Conservation (phyloP, 2,329 filamentous ascomycete species). For the Penicillium frequentans region DNA sequence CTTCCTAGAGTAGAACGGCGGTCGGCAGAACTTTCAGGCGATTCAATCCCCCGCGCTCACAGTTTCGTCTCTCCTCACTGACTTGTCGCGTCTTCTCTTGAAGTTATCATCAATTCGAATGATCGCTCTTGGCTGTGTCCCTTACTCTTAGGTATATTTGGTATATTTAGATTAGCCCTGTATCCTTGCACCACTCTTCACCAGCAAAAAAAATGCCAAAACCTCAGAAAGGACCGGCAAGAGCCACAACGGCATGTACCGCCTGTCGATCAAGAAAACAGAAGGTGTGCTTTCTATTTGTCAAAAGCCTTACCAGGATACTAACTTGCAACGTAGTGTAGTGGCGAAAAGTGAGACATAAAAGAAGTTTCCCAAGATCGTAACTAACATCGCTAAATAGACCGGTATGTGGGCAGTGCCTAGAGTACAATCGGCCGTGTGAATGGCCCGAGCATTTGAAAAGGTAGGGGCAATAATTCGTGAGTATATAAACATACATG, state of each 20-base stretch:
- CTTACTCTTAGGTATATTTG: not conserved
- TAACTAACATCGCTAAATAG: constrained; percentile 18
- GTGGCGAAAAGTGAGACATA: constrained; percentile 35
- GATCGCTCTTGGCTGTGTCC: not conserved
- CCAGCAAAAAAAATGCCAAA: constrained; percentile 6
- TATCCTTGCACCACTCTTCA: not conserved
- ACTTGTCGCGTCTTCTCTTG: not conserved
- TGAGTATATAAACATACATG: not conserved
- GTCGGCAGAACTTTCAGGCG: constrained; percentile 24
- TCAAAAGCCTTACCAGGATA: not conserved
- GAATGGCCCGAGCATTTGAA: constrained; percentile 41
- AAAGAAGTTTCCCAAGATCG: constrained; percentile 18
- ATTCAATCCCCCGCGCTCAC: constrained; percentile 2
- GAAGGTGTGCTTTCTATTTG: constrained; percentile 30
- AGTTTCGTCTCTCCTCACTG: not conserved
- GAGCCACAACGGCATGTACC: constrained; percentile 44
- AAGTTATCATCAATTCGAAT: too few relatives aligned
- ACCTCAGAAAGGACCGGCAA: constrained; percentile 28
- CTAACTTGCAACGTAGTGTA: constrained; percentile 32
- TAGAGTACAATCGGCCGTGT: constrained; percentile 34
- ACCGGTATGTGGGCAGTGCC: constrained; percentile 38
- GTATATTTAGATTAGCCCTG: not conserved
- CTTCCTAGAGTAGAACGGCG: not conserved
- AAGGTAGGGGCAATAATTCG: constrained; percentile 23
- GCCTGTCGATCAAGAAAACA: constrained; percentile 44